Evolutionary conservation across 441 rosid species (phyloP).

Genomic region (Adansonia rubrostipa): DNA sequence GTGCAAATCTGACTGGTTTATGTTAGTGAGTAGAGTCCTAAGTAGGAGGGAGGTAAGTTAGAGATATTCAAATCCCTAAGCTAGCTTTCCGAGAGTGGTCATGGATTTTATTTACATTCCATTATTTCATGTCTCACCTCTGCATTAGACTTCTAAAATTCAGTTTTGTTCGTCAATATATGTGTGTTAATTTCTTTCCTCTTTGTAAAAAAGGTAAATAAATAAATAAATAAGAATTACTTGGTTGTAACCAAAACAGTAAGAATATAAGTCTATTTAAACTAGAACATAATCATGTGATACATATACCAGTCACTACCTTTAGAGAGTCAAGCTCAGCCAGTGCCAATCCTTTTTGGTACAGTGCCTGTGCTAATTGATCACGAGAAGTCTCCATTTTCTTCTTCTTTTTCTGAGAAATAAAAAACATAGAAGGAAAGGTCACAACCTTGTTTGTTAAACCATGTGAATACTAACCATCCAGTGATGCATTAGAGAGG

Average conservation of each 20-base stretch:
- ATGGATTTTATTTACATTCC: background rate
- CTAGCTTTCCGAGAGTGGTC: background rate
- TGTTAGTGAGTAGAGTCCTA: background rate
- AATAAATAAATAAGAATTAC: background rate
- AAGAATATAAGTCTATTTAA: background rate
- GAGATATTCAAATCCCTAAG: background rate
- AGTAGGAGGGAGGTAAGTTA: background rate
- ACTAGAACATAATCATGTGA: constrained; percentile 2
- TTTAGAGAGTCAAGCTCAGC: constrained; percentile 63
- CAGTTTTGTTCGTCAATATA: background rate
- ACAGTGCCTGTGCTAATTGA: constrained; percentile 81
- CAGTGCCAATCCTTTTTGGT: constrained; percentile 84
- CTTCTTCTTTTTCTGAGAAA: constrained; percentile 63
- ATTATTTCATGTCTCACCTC: background rate
- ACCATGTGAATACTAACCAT: background rate
- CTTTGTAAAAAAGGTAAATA: background rate
- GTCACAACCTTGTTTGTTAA: background rate
- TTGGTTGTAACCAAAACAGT: background rate
- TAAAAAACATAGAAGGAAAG: background rate
- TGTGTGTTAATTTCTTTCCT: background rate
- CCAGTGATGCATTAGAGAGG: background rate
- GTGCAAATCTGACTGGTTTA: background rate
- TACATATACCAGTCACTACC: constrained; percentile 41
- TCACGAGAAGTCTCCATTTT: constrained; percentile 86
- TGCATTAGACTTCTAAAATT: background rate